Percentiles rank a stretch among this genome's conserved stretches.
Conservation (phyloP, 1,284 basidiomycete genomes). For the Mycena citricolor region DNA sequence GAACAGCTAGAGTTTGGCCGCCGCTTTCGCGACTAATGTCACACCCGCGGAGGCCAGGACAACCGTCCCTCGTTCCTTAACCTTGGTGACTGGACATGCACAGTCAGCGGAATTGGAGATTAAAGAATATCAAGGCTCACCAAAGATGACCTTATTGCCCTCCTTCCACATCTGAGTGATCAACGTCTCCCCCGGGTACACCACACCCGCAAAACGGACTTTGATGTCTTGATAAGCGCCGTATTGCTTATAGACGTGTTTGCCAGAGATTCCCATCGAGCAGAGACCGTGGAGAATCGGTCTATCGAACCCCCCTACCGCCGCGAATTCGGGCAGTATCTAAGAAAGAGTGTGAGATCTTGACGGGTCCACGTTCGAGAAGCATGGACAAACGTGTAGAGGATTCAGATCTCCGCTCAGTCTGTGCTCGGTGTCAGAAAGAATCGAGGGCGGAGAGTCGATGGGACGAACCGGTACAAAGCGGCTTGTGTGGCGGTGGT, state of each 20-base stretch:
- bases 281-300: conserved; percentile 88
- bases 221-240: conserved; percentile 93
- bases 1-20: conserved; percentile 55
- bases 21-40: conserved; percentile 50
- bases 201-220: conserved; percentile 89
- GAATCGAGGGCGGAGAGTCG: conserved; percentile 2
- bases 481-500: conserved; percentile 84
- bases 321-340: conserved; percentile 93
- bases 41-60: conserved; percentile 77
- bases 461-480: conserved; percentile 70
- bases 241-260: conserved; percentile 87
- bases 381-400: conserved; percentile 65
- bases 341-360: conserved; percentile 30
- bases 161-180: conserved; percentile 99
- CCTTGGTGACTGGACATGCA: conserved; percentile 57
- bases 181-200: conserved; percentile 94
- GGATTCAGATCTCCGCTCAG: conserved; percentile 92
- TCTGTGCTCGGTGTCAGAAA: conserved; percentile 36
- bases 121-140: conserved; percentile 45
- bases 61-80: conserved; percentile 71
- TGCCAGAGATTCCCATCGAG: conserved; percentile 92
- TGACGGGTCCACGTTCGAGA: neutral
- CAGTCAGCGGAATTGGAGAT: neutral
- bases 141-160: conserved; percentile 87
- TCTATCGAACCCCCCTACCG: conserved; percentile 91